Base-by-base conservation (phyloP, 768 basidiomycete genomes). In the Mycena haematopus region DNA sequence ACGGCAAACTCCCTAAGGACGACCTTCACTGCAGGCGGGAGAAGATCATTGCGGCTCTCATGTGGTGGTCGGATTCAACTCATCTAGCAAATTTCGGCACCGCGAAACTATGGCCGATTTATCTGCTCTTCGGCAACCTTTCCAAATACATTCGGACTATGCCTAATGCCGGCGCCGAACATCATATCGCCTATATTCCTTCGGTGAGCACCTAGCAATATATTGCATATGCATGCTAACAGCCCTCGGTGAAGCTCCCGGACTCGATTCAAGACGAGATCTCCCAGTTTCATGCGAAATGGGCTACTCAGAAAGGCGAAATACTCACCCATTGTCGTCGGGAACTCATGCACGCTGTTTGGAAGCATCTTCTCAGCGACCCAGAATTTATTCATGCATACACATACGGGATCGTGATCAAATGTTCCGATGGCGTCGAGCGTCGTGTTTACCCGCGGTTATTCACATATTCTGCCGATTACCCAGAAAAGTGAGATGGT, bases 151-250 rank as follows among this genome's bases (percentile, higher is more conserved):
- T 65, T 15, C 69, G 71, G 0, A 46, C 52, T 0, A 63, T 68
- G 11, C 73, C 74, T 0, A 52, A 45, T 25, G 22, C 62, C 56
- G 10, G 65, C 53, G 49, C 65, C 60, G 27, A 70, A 60, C 52
- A 75, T 38, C 76, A 76, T 54, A 4, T 80, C 13, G 76, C 72
- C 6, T 79, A 78, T 59, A 70, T 80, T 50, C 74, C 74, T 0
- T 69, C 69, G n/a, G 75, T 77, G 55, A 50, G 70, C 61, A n/a
- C n/a, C n/a, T n/a, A n/a, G n/a, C 31, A 33, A 21, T 42, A n/a
- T 35, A 17, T 17, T 29, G 19, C n/a, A n/a, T n/a, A n/a, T n/a
- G n/a, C n/a, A n/a, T n/a, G n/a, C n/a, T n/a, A n/a, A n/a, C n/a
- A n/a, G n/a, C n/a, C n/a, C n/a, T n/a, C n/a, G n/a, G n/a, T 42